Evolutionary conservation across 345 rosid species (phyloP), one percentile per base, ranked within the genome.

Genomic region (Salix koriyanagi): DNA sequence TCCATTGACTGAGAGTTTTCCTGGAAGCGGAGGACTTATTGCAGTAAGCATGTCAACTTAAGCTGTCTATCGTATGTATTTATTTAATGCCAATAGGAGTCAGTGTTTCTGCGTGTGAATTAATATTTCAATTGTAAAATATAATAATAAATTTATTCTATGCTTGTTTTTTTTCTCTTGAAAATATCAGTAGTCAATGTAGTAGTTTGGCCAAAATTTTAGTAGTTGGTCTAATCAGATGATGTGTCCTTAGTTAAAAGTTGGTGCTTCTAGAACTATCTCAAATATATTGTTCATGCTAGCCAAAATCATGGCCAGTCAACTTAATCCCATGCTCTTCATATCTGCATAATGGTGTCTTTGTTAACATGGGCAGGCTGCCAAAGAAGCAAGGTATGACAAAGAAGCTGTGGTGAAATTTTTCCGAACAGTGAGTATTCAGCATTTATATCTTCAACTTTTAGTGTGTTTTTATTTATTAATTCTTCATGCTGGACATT

Each of bases 1-100:
- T 86, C 99, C 99, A 21, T 88, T 94, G 76, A 91, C 93, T 69
- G 98, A 92, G 86, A 90, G 91, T 84, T 96, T 96, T 77, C 99
- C 99, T 79, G 94, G 96, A 74, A 86, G 89, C 76, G 90, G 92
- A 69, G 90, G 96, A 72, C 91, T 89, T 65, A 88, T 88, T 81
- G 88, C 97, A 26, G 99, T 96, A 85, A 87, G 90, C 77, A 78
- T 83, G 69, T 70, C 34, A 39, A 54, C 65, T 78, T 76, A 58
- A 65, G 76, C 72, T 10, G 42, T 9, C 62, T 58, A 14, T 8
- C 10, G 5, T 23, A 9, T n/a, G 23, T 12, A n/a, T 58, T 58
- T 58, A 23, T 58, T 19, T 58, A 58, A 58, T 58, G 64, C 64
- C 23, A 58, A 56, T n/a, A n/a, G 28, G 28, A 25, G 64, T 4